Percentiles rank a stretch among this genome's conserved stretches.
Conservation (phyloP, 108 stramenopile species). For the Stephanodiscus minutulus region DNA sequence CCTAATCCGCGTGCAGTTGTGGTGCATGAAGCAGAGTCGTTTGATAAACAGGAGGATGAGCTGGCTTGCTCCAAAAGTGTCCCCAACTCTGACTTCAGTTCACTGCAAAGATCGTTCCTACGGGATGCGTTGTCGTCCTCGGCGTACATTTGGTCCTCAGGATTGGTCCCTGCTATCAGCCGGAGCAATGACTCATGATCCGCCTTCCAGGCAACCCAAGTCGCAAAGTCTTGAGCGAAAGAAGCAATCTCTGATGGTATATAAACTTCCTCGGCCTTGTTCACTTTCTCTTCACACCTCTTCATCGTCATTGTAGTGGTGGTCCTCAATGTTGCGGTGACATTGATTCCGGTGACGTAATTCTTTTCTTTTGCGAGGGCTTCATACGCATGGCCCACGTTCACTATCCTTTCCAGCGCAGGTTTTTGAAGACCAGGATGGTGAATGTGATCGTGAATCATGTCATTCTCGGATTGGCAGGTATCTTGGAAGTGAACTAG, state of each 20-base stretch:
- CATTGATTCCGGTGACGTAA: conserved; percentile 52
- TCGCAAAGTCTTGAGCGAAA: conserved; percentile 52
- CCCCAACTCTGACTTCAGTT: conserved; percentile 38
- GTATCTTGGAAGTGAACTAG: conserved; percentile 32
- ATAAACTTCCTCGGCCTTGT: conserved; percentile 31
- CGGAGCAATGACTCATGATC: conserved; percentile 51
- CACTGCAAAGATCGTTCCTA: conserved; percentile 29
- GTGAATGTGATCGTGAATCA: conserved; percentile 22
- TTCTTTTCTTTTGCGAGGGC: conserved; percentile 47
- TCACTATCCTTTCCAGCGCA: conserved; percentile 34
- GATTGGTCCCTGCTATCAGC: conserved; percentile 50
- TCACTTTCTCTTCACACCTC: conserved; percentile 14
- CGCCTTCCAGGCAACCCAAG: conserved; percentile 50
- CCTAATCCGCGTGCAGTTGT: conserved; percentile 34
- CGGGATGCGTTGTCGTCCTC: conserved; percentile 52
- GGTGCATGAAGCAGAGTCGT: conserved; percentile 1
- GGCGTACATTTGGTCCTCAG: conserved; percentile 48
- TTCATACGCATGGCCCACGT: conserved; percentile 51
- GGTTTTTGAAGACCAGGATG: conserved; percentile 44
- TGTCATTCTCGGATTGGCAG: conserved; percentile 36
- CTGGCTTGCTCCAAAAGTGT: conserved; percentile 32
- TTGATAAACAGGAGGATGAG: conserved; percentile 11
- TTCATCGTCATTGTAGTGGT: conserved; percentile 17
- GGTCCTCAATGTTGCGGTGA: conserved; percentile 24
- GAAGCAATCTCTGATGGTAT: conserved; percentile 50